Evolutionary conservation across 2,329 filamentous ascomycete genomes (phyloP).

Genomic region (Colletotrichum tropicicola): DNA sequence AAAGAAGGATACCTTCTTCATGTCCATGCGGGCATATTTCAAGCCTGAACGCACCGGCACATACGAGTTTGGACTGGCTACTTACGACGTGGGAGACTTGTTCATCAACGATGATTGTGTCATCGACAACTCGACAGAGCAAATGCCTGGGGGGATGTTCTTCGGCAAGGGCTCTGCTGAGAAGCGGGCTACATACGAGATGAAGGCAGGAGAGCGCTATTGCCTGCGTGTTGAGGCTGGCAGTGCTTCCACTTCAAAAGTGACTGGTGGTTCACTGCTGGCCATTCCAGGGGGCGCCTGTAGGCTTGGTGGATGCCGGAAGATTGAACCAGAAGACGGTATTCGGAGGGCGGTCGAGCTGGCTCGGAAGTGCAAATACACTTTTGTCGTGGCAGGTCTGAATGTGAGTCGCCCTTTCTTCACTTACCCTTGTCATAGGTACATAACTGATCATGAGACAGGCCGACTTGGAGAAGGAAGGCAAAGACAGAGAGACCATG

Average conservation of each 20-base stretch:
- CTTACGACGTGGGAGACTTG: constrained; percentile 70
- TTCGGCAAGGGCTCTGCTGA: constrained; percentile 73
- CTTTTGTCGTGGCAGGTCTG: constrained; percentile 77
- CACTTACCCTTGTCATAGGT: no score
- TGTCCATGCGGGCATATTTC: constrained; percentile 67
- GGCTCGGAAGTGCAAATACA: constrained; percentile 77
- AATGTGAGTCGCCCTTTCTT: no score
- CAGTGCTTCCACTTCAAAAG: constrained; percentile 65
- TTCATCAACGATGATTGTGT: constrained; percentile 69
- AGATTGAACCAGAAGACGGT: constrained; percentile 64
- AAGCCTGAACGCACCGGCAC: constrained; percentile 66
- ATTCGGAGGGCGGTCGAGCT: constrained; percentile 73
- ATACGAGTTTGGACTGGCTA: constrained; percentile 72
- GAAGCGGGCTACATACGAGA: constrained; percentile 63
- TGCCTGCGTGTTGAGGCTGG: constrained; percentile 67
- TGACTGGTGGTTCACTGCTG: constrained; percentile 54
- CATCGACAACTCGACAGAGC: constrained; percentile 72
- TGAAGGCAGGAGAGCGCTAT: constrained; percentile 68
- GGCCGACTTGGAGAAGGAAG: constrained; percentile 77
- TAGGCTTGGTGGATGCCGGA: constrained; percentile 67
- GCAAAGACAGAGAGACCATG: constrained; percentile 76
- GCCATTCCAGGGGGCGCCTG: constrained; percentile 69
- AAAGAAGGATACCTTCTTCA: constrained; percentile 62
- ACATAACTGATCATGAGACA: neutral
- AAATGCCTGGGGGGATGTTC: constrained; percentile 69